phyloP scores from a whole-genome alignment of 2,329 filamentous ascomycete genomes.

The Emergomyces africanus region DNA sequence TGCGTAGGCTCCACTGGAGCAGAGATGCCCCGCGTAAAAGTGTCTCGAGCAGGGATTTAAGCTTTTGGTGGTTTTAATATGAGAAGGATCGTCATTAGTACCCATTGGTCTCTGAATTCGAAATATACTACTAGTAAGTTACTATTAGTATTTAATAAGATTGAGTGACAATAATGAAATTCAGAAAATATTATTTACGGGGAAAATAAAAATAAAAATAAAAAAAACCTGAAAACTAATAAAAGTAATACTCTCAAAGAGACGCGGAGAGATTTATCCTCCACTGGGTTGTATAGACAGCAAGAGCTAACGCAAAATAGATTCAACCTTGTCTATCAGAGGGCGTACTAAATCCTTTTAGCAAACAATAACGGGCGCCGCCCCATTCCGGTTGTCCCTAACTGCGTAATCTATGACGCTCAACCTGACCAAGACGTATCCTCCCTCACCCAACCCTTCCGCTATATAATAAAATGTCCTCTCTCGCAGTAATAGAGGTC shows the following conservation, averaged over 20 bases:
- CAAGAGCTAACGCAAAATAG: not conserved
- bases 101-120: not conserved
- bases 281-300: too few species aligned
- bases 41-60: too few species aligned
- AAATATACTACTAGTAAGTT: not conserved
- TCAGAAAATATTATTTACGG: not conserved
- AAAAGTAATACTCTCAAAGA: too few species aligned
- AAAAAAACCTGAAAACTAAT: too few species aligned
- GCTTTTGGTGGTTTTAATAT: too few species aligned
- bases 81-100: too few species aligned
- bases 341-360: not conserved
- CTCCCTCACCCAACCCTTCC: not conserved
- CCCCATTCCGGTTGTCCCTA: too few species aligned
- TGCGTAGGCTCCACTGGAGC: too few species aligned
- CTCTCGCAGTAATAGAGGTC: not conserved
- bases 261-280: too few species aligned
- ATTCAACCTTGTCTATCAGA: not conserved
- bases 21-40: too few species aligned
- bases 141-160: too few species aligned
- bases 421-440: not conserved
- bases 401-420: not conserved
- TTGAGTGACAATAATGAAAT: not conserved
- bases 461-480: not conserved
- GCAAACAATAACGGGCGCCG: not conserved
- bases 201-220: not conserved